Conservation (phyloP, 257 asterid species). For the Ajuga chamaepitys region DNA sequence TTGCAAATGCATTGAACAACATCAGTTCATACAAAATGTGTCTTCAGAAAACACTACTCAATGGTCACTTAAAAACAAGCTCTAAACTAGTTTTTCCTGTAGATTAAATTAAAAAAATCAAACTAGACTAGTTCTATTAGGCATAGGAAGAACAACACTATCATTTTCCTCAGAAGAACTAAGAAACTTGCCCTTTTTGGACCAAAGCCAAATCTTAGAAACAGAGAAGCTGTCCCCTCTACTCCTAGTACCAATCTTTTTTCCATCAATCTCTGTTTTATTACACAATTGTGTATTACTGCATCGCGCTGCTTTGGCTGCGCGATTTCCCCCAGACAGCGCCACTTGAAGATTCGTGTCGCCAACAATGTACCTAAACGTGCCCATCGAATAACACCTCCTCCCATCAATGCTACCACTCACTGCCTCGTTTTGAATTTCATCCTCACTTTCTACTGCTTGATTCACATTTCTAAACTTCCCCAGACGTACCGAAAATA, state of each 20-base stretch:
- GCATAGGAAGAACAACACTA: slow-evolving; percentile 15
- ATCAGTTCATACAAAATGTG: neutral
- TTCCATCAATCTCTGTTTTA: slow-evolving; percentile 29
- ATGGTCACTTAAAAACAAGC: neutral
- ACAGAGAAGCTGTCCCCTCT: slow-evolving; percentile 63
- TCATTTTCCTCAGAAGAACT: slow-evolving; percentile 18
- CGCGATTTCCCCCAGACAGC: slow-evolving; percentile 11
- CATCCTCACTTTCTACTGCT: slow-evolving; percentile 16
- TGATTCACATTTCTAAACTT: slow-evolving; percentile 31
- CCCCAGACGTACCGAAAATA: slow-evolving; percentile 49
- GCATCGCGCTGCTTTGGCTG: neutral
- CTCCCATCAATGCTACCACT: slow-evolving; percentile 46
- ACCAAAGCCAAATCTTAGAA: slow-evolving; percentile 72
- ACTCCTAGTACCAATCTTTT: slow-evolving; percentile 34
- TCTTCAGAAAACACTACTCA: neutral
- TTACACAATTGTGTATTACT: slow-evolving; percentile 4
- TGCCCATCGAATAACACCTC: slow-evolving; percentile 66
- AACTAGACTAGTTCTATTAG: slow-evolving; percentile 18
- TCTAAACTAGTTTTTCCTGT: neutral
- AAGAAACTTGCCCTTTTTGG: slow-evolving; percentile 35
- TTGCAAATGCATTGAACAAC: neutral
- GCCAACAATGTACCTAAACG: slow-evolving; percentile 47
- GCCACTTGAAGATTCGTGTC: slow-evolving; percentile 36
- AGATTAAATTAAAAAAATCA: neutral
- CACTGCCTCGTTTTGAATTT: slow-evolving; percentile 9